Base-by-base conservation (phyloP, 2,329 filamentous ascomycete species). In the Clarireedia sp. region DNA sequence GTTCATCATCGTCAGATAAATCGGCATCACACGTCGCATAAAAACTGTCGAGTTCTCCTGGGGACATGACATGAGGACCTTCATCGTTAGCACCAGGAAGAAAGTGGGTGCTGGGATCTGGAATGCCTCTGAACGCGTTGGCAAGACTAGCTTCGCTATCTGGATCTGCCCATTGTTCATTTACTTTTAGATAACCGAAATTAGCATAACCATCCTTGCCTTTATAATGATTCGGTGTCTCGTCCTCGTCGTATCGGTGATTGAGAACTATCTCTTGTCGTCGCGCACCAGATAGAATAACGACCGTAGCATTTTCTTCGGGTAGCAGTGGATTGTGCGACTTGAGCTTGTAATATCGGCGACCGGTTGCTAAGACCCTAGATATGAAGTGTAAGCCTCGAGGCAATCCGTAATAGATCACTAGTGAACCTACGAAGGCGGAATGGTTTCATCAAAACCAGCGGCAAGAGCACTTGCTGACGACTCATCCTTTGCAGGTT, bases 1-100 rank as follows among this genome's bases (percentile, higher is more conserved):
- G 68, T 1, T 72, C 74, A 55, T 79, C 74, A 55, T 79, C 66
- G 46, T 77, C 74, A 0, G 68, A 71, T 19, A 70, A 65, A 33
- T 69, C 68, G 36, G 62, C 56, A 1, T 56, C 41, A 43, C 40
- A 55, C 21, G 33, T 50, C 3, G 61, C 47, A 45, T 66, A 69
- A 21, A 65, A 63, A 17, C 47, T 43, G 0, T 63, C 51, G 19
- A 58, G 10, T 36, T 67, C 59, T 12, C 57, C 48, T 0, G 29
- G 21, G 24, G 23, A 59, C 59, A 68, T 60, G 14, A 64, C 50
- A 17, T 54, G 24, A 4, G 59, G 58, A 3, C 59, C 56, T 0
- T 23, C 19, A 12, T 23, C 45, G 23, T 49, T 56, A 7, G 57
- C 24, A 38, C 46, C 37, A 33, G 55, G 47, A n/a, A 59, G 51